Evolutionary conservation across 176 grass and related monocot species (phyloP).

Genomic region (Thalia dealbata): DNA sequence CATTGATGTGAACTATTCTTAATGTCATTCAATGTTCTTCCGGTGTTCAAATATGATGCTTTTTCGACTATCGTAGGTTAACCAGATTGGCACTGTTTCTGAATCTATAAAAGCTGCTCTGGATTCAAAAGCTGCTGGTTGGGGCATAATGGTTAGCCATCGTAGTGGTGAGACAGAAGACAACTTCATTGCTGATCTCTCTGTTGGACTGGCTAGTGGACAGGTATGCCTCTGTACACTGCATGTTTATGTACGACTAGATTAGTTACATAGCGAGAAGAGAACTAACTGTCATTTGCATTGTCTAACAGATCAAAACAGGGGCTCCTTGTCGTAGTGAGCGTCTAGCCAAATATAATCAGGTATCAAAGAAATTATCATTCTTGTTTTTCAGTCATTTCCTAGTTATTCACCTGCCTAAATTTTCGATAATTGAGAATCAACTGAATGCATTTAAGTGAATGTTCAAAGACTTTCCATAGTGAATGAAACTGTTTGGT

Average conservation of each 20-base stretch:
- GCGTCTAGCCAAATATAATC: conserved; percentile 89
- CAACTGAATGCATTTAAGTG: neutral
- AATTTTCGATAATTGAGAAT: neutral
- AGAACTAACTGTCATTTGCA: neutral
- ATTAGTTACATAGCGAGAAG: neutral
- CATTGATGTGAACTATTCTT: neutral
- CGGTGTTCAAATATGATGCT: conserved; percentile 11
- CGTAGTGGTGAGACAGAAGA: conserved; percentile 98
- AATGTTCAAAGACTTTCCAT: neutral
- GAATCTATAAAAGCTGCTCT: conserved; percentile 94
- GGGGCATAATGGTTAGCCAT: conserved; percentile 98
- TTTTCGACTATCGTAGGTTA: conserved; percentile 49
- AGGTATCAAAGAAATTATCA: conserved; percentile 32
- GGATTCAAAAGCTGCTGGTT: conserved; percentile 87
- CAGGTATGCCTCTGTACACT: conserved; percentile 41
- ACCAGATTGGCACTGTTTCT: conserved; percentile 76
- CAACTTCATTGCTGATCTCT: conserved; percentile 89
- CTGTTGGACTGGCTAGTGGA: conserved; percentile 84
- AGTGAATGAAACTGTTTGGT: no score
- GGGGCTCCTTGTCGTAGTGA: conserved; percentile 90
- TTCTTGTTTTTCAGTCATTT: neutral
- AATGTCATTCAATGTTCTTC: neutral
- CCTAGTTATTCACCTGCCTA: neutral
- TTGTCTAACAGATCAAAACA: conserved; percentile 74
- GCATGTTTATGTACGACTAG: neutral